A percentile compares a stretch with the other conserved stretches of the same genome.
phyloP scores from a whole-genome alignment of 2,329 filamentous ascomycete genomes.

The Phoma sp. region DNA sequence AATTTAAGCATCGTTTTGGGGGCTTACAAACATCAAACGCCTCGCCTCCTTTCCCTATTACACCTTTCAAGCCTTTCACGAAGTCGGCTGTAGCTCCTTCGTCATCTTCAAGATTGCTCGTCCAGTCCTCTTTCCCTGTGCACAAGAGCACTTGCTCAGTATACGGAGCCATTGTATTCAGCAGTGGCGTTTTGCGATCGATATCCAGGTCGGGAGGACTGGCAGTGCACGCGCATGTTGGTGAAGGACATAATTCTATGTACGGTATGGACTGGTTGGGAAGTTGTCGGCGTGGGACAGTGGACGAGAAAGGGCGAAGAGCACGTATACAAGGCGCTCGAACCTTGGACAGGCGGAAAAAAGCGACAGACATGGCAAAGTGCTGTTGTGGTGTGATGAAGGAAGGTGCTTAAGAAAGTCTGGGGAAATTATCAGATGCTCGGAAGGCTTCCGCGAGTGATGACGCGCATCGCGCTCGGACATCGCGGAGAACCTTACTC shows the following conservation, averaged over 20 bases:
- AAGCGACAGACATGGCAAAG: constrained; percentile 2
- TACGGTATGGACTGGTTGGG: constrained; percentile 27
- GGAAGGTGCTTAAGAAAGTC: background rate
- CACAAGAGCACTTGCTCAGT: constrained; percentile 84
- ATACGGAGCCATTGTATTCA: constrained; percentile 80
- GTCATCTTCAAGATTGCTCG: constrained; percentile 84
- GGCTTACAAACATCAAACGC: constrained; percentile 55
- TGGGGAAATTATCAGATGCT: constrained; percentile 12
- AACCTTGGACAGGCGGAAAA: constrained; percentile 1
- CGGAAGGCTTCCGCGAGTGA: constrained; percentile 7
- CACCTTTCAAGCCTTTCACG: constrained; percentile 72
- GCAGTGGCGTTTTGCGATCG: constrained; percentile 72
- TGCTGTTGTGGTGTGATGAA: background rate
- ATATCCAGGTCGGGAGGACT: constrained; percentile 74
- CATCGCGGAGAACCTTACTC: constrained; percentile 7
- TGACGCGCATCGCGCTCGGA: constrained; percentile 11
- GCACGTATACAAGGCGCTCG: background rate
- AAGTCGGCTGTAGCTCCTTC: constrained; percentile 61
- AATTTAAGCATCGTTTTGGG: constrained; percentile 1
- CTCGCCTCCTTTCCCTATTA: constrained; percentile 52
- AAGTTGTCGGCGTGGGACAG: constrained; percentile 10
- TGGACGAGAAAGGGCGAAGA: constrained; percentile 16
- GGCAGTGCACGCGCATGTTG: constrained; percentile 77
- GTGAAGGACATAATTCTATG: constrained; percentile 68
- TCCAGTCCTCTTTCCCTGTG: constrained; percentile 82